Evolutionary conservation across 805 yeast genomes (phyloP), one percentile per base, ranked within the genome.

Genomic region (Hyphopichia homilentoma): DNA sequence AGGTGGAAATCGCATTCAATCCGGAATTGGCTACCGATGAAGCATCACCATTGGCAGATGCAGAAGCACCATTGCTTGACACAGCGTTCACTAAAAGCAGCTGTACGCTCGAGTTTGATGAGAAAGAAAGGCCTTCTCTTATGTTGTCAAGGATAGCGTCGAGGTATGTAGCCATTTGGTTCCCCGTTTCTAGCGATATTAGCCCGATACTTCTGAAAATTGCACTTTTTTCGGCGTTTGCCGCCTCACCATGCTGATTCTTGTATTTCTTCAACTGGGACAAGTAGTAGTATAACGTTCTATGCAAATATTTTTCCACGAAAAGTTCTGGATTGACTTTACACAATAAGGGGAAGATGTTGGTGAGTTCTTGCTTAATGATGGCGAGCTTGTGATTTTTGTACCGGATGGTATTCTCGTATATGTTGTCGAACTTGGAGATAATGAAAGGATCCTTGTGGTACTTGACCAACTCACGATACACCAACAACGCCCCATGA

Each of bases 401-500:
- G 54, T 81, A 83, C 29, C 72, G 62, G 43, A 84, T 72, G 7
- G 88, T 71, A 9, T 81, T 77, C 42, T 84, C 89, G 55, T 84
- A 86, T 13, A 88, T 79, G 25, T 78, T 81, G 38, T 82, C 85
- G 46, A 84, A 82, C 51, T 77, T 81, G 6, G 81, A 75, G 32
- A 74, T 74, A 52, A 90, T 67, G 44, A 83, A 80, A 39, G 80
- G 71, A 16, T 93, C 93, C 12, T 84, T 83, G 41, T 79, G 73
- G 33, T 65, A 65, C 29, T 72, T 63, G 9, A 89, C 71, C 12
- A 90, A 65, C 53, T 87, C 96, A 20, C 93, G 70, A 52, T 79
- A 88, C 1, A 85, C 93, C 24, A 90, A 62, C 15, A 90, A 61
- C 0, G 95, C 77, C 0, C 96, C 97, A 55, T 90, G 97, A n/a